phyloP scores from a whole-genome alignment of 2,329 filamentous ascomycete species.

The Drechslerella coelobrocha region DNA sequence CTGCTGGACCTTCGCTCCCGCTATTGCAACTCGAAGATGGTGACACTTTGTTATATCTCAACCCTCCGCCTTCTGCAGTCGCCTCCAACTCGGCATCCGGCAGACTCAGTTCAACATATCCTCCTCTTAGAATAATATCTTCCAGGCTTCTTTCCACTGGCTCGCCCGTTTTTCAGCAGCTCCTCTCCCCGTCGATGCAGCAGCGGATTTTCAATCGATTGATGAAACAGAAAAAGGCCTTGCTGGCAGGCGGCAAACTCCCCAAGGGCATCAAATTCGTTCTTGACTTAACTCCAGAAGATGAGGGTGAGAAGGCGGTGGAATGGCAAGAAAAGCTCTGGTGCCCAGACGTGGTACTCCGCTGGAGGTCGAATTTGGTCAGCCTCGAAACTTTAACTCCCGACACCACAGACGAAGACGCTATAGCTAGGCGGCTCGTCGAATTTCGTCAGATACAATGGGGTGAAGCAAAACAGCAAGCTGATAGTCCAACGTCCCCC shows the following conservation, averaged over 20 bases:
- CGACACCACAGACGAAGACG: slow-evolving; percentile 3
- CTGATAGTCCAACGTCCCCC: neutral
- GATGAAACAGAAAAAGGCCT: slow-evolving; percentile 56
- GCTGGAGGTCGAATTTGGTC: slow-evolving; percentile 62
- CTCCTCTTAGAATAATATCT: slow-evolving; percentile 61
- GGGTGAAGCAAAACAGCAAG: slow-evolving; percentile 6
- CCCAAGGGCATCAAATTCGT: slow-evolving; percentile 65
- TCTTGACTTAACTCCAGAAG: slow-evolving; percentile 69
- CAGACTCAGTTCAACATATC: slow-evolving; percentile 50
- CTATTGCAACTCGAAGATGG: slow-evolving; percentile 52
- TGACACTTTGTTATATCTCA: slow-evolving; percentile 56
- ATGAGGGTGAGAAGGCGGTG: slow-evolving; percentile 69
- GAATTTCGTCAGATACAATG: slow-evolving; percentile 35
- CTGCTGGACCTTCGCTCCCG: slow-evolving; percentile 48
- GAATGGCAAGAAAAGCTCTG: slow-evolving; percentile 67
- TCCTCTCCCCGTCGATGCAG: slow-evolving; percentile 58
- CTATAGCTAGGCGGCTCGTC: slow-evolving; percentile 18
- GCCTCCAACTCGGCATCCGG: slow-evolving; percentile 10
- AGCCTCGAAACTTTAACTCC: slow-evolving; percentile 8
- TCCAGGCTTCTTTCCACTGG: slow-evolving; percentile 61
- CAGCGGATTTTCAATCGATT: slow-evolving; percentile 50
- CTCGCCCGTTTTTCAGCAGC: slow-evolving; percentile 62
- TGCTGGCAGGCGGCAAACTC: slow-evolving; percentile 53
- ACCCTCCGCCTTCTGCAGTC: slow-evolving; percentile 35
- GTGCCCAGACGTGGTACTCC: slow-evolving; percentile 65